These are phyloP conservation scores for Colletotrichum gloeosporioides DNA, from an alignment of 2,329 filamentous ascomycete genomes.

Conservation along the genomic window DNA sequence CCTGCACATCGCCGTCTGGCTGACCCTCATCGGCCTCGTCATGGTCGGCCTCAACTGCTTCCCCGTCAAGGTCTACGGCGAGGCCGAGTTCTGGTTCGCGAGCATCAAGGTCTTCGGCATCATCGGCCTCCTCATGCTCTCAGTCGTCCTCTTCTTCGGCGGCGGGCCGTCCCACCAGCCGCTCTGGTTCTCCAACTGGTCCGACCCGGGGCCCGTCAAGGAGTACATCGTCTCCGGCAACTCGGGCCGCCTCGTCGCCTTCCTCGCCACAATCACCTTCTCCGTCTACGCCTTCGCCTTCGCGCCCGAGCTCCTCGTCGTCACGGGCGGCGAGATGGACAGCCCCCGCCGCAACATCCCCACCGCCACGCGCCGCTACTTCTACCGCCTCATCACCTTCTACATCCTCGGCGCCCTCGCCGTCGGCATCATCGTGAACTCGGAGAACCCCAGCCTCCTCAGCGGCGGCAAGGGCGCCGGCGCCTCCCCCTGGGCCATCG, in stretches of 20 bases:
- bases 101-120: slow-evolving; percentile 59
- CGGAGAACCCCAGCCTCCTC: slow-evolving; percentile 50
- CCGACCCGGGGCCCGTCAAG: slow-evolving; percentile 1
- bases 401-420: slow-evolving; percentile 56
- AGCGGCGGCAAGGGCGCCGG: slow-evolving; percentile 33
- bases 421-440: slow-evolving; percentile 58
- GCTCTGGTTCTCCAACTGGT: slow-evolving; percentile 22
- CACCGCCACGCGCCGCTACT: slow-evolving; percentile 25
- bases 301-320: slow-evolving; percentile 19
- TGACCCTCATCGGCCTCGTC: slow-evolving; percentile 21
- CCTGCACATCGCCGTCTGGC: slow-evolving; percentile 20
- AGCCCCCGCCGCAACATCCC: slow-evolving; percentile 50
- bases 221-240: slow-evolving; percentile 17
- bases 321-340: slow-evolving; percentile 28
- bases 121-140: slow-evolving; percentile 66
- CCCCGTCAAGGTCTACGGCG: slow-evolving; percentile 45
- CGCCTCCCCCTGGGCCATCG: slow-evolving; percentile 53
- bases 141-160: slow-evolving; percentile 42
- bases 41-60: slow-evolving; percentile 18
- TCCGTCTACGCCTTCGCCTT: slow-evolving; percentile 26
- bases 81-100: slow-evolving; percentile 64
- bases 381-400: slow-evolving; percentile 35
- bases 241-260: slow-evolving; percentile 15
- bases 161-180: slow-evolving; percentile 23
- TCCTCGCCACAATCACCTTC: slow-evolving; percentile 23